Conservation (phyloP, 257 asterid species). For the Solanum ahanhuiri region DNA sequence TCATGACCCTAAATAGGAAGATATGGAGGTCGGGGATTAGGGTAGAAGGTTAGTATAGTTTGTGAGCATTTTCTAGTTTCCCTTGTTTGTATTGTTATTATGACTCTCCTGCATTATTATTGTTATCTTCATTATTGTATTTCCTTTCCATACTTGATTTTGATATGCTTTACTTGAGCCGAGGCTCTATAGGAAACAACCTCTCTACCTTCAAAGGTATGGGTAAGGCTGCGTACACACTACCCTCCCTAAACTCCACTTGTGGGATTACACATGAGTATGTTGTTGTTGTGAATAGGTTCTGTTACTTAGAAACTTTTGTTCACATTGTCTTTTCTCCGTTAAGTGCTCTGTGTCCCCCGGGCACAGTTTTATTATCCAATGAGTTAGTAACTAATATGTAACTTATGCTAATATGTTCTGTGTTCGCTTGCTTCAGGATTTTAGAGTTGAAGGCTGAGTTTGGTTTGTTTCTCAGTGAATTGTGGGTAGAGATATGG, state of each 20-base stretch:
- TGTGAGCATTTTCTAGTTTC: neutral
- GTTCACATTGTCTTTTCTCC: neutral
- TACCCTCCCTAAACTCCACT: neutral
- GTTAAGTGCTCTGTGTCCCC: neutral
- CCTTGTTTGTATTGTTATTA: neutral
- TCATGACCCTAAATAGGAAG: neutral
- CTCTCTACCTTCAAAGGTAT: neutral
- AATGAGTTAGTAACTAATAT: neutral
- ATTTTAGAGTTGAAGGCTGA: slow-evolving; percentile 8
- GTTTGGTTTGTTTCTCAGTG: slow-evolving; percentile 7
- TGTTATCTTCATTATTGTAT: neutral
- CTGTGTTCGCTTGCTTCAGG: slow-evolving; percentile 11
- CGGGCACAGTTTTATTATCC: neutral
- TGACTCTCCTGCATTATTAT: neutral
- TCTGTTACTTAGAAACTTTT: neutral
- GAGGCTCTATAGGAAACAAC: neutral
- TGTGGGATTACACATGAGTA: neutral
- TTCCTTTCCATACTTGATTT: neutral
- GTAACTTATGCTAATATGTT: neutral
- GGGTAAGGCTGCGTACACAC: neutral
- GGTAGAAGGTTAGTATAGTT: neutral
- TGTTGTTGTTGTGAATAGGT: neutral
- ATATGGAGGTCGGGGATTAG: neutral
- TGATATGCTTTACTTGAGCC: neutral
- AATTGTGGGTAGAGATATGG: slow-evolving; percentile 37